These are phyloP conservation scores for Rhipidocladum racemiflorum DNA, from an alignment of 176 grass and related monocot species.

Conservation along the genomic window DNA sequence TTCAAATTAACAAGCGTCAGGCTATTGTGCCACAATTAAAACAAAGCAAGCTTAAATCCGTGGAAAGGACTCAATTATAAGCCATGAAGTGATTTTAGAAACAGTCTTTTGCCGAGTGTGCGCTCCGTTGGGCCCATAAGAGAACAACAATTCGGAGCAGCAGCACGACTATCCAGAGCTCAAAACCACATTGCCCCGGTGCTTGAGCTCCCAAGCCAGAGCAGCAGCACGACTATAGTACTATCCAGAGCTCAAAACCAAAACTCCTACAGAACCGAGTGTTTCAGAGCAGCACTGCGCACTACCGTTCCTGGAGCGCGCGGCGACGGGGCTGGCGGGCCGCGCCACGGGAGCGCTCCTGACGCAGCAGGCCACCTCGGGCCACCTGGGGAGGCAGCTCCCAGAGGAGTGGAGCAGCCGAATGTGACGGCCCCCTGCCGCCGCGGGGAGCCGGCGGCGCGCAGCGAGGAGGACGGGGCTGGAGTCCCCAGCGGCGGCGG, in stretches of 20 bases:
- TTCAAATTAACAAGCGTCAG: background rate
- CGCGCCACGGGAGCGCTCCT: conserved; percentile 12
- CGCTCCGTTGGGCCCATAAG: background rate
- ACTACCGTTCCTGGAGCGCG: conserved; percentile 45
- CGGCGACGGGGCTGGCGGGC: background rate
- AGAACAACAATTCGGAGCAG: background rate
- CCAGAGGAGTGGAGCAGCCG: conserved; percentile 28
- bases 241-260: background rate
- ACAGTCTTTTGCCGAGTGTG: no score
- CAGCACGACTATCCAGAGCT: no score
- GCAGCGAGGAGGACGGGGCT: conserved; percentile 23
- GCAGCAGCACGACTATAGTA: background rate
- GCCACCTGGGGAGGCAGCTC: background rate
- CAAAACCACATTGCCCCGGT: no score
- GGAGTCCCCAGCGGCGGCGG: conserved; percentile 24
- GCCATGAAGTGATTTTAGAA: background rate
- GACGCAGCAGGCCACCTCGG: conserved; percentile 29
- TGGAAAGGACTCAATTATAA: background rate
- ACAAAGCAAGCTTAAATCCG: background rate
- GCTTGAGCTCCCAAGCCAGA: background rate
- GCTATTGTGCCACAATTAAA: background rate
- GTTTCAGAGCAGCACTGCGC: background rate
- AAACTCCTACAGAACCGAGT: background rate
- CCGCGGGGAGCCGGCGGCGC: conserved; percentile 29
- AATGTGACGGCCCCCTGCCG: background rate